phyloP scores from a whole-genome alignment of 2,329 filamentous ascomycete genomes.

The Fusarium sublunatum region DNA sequence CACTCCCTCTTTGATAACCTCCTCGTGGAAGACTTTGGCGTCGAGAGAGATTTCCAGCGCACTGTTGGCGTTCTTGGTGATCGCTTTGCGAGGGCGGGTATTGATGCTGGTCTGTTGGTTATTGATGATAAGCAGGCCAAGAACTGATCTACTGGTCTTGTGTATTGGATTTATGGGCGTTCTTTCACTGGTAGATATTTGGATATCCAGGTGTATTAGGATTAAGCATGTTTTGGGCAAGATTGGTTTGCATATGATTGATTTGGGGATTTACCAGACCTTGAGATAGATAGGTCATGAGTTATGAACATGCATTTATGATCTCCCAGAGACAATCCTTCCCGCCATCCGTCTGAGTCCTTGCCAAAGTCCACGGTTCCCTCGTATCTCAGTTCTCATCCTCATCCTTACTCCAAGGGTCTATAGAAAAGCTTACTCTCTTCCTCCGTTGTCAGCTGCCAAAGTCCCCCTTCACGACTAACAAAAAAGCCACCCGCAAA shows the following conservation, averaged over 20 bases:
- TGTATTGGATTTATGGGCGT: neutral
- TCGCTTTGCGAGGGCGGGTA: conserved; percentile 41
- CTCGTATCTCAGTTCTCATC: too few species aligned
- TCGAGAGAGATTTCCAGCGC: conserved; percentile 44
- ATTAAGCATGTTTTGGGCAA: neutral
- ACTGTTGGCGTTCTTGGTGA: conserved; percentile 46
- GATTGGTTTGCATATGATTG: neutral
- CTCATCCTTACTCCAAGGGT: too few species aligned
- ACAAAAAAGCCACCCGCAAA: too few species aligned
- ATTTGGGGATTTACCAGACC: conserved; percentile 7
- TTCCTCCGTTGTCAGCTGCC: too few species aligned
- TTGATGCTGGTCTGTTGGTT: conserved; percentile 49
- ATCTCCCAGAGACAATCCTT: neutral
- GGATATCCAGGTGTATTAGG: neutral
- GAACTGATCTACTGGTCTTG: neutral
- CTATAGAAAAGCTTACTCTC: too few species aligned
- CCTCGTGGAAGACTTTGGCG: conserved; percentile 35
- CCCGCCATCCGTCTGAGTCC: too few species aligned
- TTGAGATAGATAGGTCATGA: conserved; percentile 2
- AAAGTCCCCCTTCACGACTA: too few species aligned
- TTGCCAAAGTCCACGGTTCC: too few species aligned
- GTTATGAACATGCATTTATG: conserved; percentile 8
- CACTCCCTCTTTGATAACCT: conserved; percentile 30
- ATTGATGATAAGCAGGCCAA: conserved; percentile 35
- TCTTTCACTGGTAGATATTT: neutral